These are phyloP conservation scores for Artemisia argyi DNA, from an alignment of 129 eudicot species.

Conservation along the genomic window DNA sequence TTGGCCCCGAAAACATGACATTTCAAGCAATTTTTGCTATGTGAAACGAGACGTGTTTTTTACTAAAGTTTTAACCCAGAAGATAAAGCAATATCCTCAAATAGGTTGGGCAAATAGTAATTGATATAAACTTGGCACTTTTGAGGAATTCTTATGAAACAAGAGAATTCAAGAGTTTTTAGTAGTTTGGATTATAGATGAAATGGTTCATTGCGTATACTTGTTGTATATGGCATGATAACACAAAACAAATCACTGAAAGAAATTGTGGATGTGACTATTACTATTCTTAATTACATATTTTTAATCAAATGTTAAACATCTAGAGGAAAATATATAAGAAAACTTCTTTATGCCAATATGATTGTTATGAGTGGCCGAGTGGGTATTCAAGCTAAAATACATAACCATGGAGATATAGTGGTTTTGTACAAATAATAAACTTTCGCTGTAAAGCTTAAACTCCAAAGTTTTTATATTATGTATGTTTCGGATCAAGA, in stretches of 20 bases:
- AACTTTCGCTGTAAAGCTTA: no score
- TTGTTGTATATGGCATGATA: not conserved
- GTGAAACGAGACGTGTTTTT: not conserved
- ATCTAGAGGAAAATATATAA: no score
- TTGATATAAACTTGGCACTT: not conserved
- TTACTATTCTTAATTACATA: no score
- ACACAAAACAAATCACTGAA: not conserved
- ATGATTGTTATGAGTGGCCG: no score
- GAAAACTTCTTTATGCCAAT: no score
- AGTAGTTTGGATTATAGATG: not conserved
- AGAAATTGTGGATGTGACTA: not conserved
- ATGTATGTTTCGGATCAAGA: no score
- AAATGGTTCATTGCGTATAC: not conserved
- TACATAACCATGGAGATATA: no score
- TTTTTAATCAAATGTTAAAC: no score
- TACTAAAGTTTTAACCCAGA: not conserved
- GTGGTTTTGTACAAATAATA: no score
- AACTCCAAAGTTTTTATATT: no score
- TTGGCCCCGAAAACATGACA: not conserved
- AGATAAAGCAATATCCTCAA: not conserved
- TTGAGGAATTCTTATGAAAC: not conserved
- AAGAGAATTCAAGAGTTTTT: not conserved
- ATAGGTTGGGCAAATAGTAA: not conserved
- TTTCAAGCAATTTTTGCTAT: not conserved
- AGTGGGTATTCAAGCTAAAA: no score